Conservation (phyloP, 2,329 filamentous ascomycete genomes). For the Pseudogymnoascus sp. region DNA sequence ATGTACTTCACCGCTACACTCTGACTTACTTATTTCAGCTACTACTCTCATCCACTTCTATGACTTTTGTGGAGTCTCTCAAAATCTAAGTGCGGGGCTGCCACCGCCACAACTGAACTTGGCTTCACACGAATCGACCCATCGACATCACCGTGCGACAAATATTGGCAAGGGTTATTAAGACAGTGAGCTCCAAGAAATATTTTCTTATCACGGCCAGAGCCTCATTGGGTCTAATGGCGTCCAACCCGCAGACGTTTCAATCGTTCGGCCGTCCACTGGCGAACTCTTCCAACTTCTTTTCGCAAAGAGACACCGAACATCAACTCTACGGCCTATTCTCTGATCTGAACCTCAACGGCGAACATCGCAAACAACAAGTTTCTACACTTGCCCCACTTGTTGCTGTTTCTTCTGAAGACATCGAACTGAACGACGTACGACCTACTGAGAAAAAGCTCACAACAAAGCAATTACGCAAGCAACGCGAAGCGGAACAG, state of each 20-base stretch:
- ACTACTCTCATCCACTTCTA: neutral
- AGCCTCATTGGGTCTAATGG: conserved; percentile 11
- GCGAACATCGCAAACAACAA: neutral
- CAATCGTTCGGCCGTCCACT: conserved; percentile 6
- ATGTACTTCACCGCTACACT: neutral
- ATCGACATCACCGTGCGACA: neutral
- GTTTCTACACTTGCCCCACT: neutral
- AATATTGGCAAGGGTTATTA: conserved; percentile 1
- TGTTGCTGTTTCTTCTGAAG: neutral
- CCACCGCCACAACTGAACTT: neutral
- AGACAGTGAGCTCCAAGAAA: conserved; percentile 9
- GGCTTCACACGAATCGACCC: neutral
- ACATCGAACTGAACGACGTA: conserved; percentile 2
- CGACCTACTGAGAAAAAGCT: neutral
- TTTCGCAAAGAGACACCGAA: neutral
- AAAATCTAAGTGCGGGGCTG: conserved; percentile 3
- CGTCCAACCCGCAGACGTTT: conserved; percentile 11
- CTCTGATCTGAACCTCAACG: neutral
- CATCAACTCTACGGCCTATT: conserved; percentile 6
- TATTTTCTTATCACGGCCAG: conserved; percentile 1
- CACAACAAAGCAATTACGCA: conserved; percentile 3
- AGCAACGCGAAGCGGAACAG: conserved; percentile 3
- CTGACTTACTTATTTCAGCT: neutral
- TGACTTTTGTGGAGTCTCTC: neutral
- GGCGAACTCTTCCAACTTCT: conserved; percentile 1